Base-by-base conservation (phyloP, 768 basidiomycete species). In the Vararia minispora region DNA sequence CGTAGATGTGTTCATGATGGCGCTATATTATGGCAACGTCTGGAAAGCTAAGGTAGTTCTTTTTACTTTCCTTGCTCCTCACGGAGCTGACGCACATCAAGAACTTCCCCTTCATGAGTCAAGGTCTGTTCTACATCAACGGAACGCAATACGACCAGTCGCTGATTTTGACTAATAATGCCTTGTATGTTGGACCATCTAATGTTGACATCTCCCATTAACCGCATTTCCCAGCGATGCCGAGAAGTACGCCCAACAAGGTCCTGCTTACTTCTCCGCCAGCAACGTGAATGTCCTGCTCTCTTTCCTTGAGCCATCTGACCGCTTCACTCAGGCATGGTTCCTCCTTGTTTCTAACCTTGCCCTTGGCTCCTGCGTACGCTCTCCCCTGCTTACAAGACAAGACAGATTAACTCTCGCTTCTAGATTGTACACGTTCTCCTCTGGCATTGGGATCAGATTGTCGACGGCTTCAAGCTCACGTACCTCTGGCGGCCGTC, bases 191-290 rank as follows among this genome's bases (percentile, higher is more conserved):
- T 3, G 11, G 13, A n/a, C 22, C 18, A 0, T 37, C 44, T 21
- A 48, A 59, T 39, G 49, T 49, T 18, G 52, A 29, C 32, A 47
- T 23, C 37, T 42, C 13, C 35, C 22, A 2, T 30, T 25, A 14
- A 40, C 44, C 44, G 47, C 2, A 37, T 33, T 41, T 39, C 44
- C 28, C 37, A 42, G 49, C 33, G 56, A 55, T 41, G 42, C 41
- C 20, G 50, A 38, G 28, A 49, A 48, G 28, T 51, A 41, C 40
- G 48, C 41, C 28, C 14, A 44, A 34, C 37, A 39, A 16, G 43
- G 47, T 37, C 60, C 59, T 24, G 59, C 60, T 11, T 62, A 47
- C 44, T 62, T 62, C 52, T 54, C 60, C n/a, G 52, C 56, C 5
- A 54, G 58, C 20, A 60, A 62, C 32, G 42, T 42, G 20, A 6